Conservation (phyloP, 306 rosid species). For the Prunus padus region DNA sequence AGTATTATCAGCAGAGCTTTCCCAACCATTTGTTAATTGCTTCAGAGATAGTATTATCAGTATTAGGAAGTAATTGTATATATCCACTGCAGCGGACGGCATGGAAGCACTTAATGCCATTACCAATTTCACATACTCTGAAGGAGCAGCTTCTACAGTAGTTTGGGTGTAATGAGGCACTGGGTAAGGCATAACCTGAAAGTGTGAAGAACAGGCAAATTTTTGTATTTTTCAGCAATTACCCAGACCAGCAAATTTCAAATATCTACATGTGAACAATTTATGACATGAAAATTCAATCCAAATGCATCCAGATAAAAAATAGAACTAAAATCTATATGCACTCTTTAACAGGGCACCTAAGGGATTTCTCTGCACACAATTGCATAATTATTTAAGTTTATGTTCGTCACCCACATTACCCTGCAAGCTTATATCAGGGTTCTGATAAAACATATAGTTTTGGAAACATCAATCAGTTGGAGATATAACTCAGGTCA, state of each 20-base stretch:
- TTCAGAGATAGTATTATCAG: constrained; percentile 20
- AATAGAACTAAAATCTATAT: not conserved
- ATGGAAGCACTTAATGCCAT: not conserved
- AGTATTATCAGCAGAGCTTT: constrained; percentile 20
- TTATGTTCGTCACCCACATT: constrained; percentile 13
- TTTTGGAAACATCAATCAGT: constrained; percentile 20
- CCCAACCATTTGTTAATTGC: constrained; percentile 24
- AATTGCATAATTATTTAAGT: constrained; percentile 1
- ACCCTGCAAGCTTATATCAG: constrained; percentile 8
- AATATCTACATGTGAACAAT: not conserved
- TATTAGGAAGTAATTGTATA: not conserved
- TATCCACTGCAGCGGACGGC: not conserved
- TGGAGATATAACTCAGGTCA: not conserved
- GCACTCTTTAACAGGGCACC: not conserved
- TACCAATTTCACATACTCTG: constrained; percentile 2
- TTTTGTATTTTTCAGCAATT: not conserved
- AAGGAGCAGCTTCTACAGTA: constrained; percentile 13
- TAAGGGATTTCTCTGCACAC: constrained; percentile 16
- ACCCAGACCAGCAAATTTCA: not conserved
- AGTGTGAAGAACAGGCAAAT: constrained; percentile 5
- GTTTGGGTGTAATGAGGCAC: not conserved
- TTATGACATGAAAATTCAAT: not conserved
- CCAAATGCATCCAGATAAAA: not conserved
- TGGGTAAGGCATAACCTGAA: constrained; percentile 13
- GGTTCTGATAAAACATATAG: constrained; percentile 9